Base-by-base conservation (phyloP, 2,329 filamentous ascomycete species). In the Aspergillus puulaauensis region DNA sequence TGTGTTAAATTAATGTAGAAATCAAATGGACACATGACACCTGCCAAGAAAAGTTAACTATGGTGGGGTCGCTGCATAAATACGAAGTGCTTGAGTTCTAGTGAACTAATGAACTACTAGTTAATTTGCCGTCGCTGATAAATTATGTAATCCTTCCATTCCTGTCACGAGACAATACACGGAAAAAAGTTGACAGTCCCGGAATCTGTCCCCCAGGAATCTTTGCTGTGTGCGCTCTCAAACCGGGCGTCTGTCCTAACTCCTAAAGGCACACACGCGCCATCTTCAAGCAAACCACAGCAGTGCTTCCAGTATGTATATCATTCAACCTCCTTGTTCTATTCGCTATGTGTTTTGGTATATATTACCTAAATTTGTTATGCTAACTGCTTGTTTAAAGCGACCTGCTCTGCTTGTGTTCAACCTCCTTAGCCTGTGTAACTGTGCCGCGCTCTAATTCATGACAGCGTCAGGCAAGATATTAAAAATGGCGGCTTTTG, bases 401-500 rank as follows among this genome's bases (percentile, higher is more conserved):
- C 24, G 21, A 14, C 35, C 17, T 43, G 39, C 23, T 31, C 46
- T 47, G 27, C 15, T 27, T 43, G 15, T 17, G 33, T n/a, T 37
- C 11, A n/a, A 27, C 3, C n/a, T 21, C 8, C 23, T 24, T 37
- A 12, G 17, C 27, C 52, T 35, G 24, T 24, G 12, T n/a, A 23
- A n/a, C 23, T 12, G 35, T 35, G 39, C 27, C 27, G 9, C 2
- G 27, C 27, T 41, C n/a, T 6, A 11, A 14, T 12, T 21, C 31
- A 21, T n/a, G 15, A 31, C 21, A 40, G 19, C 11, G 8, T 14
- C 9, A 37, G 15, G 12, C 39, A 23, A 27, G 17, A 5, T 8
- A 24, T 46, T 14, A 61, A 41, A 31, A 35, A 71, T 74, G 71
- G 68, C 72, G 15, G 67, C 68, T 55, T 66, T 64, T 48, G 52